Percentiles rank a stretch among this genome's conserved stretches.
Evolutionary conservation across 73 alveolate species (phyloP).

Genomic region (Effrenium voratum): DNA sequence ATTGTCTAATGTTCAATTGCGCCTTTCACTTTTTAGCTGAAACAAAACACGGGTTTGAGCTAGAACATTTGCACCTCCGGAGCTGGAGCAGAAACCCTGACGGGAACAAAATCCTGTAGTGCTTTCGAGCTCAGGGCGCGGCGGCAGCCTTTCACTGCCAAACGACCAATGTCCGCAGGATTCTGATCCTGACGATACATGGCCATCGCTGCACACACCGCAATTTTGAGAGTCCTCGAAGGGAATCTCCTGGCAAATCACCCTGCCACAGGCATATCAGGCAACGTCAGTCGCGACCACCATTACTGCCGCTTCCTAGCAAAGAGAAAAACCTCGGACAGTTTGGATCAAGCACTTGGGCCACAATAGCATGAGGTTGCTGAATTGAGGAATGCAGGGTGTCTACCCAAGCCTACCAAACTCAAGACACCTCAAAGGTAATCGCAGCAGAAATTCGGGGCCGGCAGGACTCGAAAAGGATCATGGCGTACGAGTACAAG

Average conservation of each 20-base stretch:
- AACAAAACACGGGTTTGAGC: not conserved
- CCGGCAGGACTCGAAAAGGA: constrained; percentile 49
- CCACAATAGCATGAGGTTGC: too few species aligned
- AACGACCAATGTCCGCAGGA: constrained; percentile 77
- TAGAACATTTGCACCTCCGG: not conserved
- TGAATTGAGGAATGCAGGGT: too few species aligned
- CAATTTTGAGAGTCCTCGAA: constrained; percentile 35
- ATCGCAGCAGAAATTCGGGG: not conserved
- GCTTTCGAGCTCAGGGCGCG: not conserved
- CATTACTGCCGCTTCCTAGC: too few species aligned
- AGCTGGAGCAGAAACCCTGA: too few species aligned
- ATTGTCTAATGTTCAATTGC: too few species aligned
- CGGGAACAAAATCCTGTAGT: too few species aligned
- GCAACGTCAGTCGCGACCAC: too few species aligned
- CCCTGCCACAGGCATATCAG: constrained; percentile 34
- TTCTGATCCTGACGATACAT: constrained; percentile 32
- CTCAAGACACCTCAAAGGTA: too few species aligned
- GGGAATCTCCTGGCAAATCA: constrained; percentile 87
- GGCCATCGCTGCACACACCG: not conserved
- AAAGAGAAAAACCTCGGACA: too few species aligned
- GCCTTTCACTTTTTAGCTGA: too few species aligned
- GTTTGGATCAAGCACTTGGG: too few species aligned
- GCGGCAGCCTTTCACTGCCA: constrained; percentile 89
- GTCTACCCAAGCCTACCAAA: too few species aligned
- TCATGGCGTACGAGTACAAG: constrained; percentile 75